A percentile compares a stretch with the other conserved stretches of the same genome.
These are phyloP conservation scores for Avena eriantha DNA, from an alignment of 176 grass and related monocot species.

Conservation along the genomic window DNA sequence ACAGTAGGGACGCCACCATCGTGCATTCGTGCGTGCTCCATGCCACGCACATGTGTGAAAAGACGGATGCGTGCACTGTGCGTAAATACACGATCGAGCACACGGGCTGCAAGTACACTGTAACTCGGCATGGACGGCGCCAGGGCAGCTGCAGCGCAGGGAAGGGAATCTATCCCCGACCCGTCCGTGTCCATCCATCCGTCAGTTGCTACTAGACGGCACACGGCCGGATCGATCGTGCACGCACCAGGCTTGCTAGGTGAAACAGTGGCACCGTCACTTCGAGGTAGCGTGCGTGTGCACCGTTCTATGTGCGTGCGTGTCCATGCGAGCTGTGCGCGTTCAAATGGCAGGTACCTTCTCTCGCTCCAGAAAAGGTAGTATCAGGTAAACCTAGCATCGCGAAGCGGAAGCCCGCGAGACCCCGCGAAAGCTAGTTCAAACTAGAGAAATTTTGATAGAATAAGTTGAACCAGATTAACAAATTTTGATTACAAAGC, in stretches of 20 bases:
- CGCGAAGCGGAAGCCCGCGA: too few species aligned
- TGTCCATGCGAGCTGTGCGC: neutral
- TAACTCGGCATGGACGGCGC: conserved; percentile 23
- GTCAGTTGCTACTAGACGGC: neutral
- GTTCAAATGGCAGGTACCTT: neutral
- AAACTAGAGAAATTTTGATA: too few species aligned
- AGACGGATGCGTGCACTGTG: neutral
- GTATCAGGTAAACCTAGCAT: too few species aligned
- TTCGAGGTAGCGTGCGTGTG: neutral
- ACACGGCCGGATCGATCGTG: conserved; percentile 2
- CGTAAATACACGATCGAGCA: neutral
- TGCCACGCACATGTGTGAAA: neutral
- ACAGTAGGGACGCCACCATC: neutral
- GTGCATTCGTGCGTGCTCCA: neutral
- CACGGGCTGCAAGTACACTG: neutral
- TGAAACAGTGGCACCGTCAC: conserved; percentile 16
- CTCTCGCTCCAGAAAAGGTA: too few species aligned
- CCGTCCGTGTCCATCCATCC: neutral
- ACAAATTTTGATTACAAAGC: too few species aligned
- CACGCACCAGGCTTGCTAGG: neutral
- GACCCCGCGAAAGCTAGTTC: too few species aligned
- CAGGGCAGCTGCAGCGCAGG: neutral
- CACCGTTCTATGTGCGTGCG: neutral
- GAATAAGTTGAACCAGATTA: too few species aligned
- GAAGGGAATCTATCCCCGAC: conserved; percentile 11